Evolutionary conservation across 2,329 filamentous ascomycete genomes (phyloP).

Genomic region (Penicillium janthinellum): DNA sequence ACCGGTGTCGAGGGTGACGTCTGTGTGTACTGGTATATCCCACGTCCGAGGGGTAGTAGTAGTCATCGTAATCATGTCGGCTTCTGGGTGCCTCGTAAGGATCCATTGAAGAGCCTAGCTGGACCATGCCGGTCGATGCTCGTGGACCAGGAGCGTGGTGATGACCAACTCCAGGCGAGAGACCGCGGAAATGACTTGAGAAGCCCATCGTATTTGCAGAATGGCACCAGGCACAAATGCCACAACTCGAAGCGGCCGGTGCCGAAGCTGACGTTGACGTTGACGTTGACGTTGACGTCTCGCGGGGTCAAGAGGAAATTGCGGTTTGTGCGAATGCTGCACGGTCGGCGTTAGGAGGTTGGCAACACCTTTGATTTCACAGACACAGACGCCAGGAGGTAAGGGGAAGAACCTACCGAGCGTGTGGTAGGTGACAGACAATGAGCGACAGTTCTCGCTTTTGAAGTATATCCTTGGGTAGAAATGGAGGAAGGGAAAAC

Average conservation of each 20-base stretch:
- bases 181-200: slow-evolving; percentile 35
- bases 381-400: background rate
- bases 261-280: background rate
- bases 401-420: background rate
- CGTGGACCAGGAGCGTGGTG: slow-evolving; percentile 39
- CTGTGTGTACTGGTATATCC: slow-evolving; percentile 34
- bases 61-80: slow-evolving; percentile 32
- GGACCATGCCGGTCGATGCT: slow-evolving; percentile 45
- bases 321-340: background rate
- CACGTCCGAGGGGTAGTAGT: slow-evolving; percentile 34
- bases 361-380: background rate
- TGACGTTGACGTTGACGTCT: background rate
- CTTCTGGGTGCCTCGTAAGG: slow-evolving; percentile 33
- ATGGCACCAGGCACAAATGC: background rate
- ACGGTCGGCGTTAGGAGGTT: slow-evolving; percentile 1
- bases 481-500: background rate
- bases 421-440: background rate
- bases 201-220: slow-evolving; percentile 30
- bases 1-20: slow-evolving; percentile 27
- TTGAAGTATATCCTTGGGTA: slow-evolving; percentile 1
- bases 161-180: slow-evolving; percentile 37
- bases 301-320: background rate
- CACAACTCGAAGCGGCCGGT: background rate
- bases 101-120: slow-evolving; percentile 38
- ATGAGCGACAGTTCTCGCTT: background rate